phyloP scores from a whole-genome alignment of 2,329 filamentous ascomycete genomes.

The Fusarium solani-melongenae region DNA sequence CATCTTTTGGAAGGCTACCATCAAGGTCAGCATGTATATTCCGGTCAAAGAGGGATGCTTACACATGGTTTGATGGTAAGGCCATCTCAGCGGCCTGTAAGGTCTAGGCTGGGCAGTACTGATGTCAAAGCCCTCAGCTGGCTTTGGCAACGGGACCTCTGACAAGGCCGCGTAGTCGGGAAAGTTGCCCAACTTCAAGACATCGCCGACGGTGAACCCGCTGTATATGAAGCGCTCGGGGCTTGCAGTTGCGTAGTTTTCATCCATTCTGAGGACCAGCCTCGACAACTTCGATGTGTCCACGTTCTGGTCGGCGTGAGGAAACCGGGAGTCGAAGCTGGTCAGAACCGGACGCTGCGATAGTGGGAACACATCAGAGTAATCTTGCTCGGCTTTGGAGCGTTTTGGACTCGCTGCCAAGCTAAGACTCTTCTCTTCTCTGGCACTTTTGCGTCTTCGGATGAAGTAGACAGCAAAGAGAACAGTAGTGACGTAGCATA shows the following conservation, averaged over 20 bases:
- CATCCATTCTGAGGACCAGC: background rate
- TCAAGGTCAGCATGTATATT: background rate
- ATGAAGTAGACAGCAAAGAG: background rate
- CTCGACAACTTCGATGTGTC: background rate
- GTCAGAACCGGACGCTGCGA: background rate
- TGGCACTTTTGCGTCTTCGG: background rate
- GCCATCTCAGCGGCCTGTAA: constrained; percentile 84
- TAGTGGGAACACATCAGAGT: background rate
- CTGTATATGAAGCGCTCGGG: background rate
- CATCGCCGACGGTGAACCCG: background rate
- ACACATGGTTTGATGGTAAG: constrained; percentile 93
- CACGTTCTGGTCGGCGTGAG: background rate
- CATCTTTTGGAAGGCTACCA: constrained; percentile 77
- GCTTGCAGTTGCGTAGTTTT: background rate
- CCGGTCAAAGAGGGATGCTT: constrained; percentile 27
- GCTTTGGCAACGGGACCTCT: background rate
- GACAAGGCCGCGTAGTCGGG: background rate
- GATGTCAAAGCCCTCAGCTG: constrained; percentile 66
- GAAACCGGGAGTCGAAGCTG: background rate
- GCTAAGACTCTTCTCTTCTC: background rate
- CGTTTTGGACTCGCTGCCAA: background rate
- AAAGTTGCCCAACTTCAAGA: background rate
- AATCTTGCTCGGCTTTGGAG: background rate
- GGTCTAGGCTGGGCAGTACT: constrained; percentile 75
- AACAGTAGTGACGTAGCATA: background rate